A percentile compares a stretch with the other conserved stretches of the same genome.
These are phyloP conservation scores for Purpureocillium takamizusanense DNA, from an alignment of 2,329 filamentous ascomycete genomes.

Conservation along the genomic window DNA sequence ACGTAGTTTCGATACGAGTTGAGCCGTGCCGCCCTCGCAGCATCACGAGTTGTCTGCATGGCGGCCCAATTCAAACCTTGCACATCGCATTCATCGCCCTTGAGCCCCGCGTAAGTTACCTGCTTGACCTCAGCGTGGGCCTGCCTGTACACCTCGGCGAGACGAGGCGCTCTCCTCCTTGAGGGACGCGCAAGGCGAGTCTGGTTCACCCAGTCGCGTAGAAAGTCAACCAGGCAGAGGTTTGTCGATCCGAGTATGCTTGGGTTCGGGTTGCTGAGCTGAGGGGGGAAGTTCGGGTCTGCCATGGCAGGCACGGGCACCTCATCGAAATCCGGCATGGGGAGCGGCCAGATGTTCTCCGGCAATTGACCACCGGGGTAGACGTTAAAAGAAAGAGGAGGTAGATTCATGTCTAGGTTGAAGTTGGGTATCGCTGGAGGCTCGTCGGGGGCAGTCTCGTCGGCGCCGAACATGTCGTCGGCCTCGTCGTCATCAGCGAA, in stretches of 20 bases:
- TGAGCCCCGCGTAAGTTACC: constrained; percentile 35
- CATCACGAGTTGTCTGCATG: constrained; percentile 39
- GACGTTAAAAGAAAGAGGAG: not conserved
- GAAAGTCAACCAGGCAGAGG: constrained; percentile 37
- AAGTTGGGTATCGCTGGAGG: not conserved
- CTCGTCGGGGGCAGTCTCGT: not conserved
- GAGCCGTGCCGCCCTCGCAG: constrained; percentile 38
- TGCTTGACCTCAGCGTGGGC: constrained; percentile 11
- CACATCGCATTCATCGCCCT: constrained; percentile 47
- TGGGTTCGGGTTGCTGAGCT: constrained; percentile 23
- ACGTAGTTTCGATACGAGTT: constrained; percentile 49
- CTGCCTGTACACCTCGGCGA: constrained; percentile 22
- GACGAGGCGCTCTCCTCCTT: constrained; percentile 15
- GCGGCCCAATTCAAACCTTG: constrained; percentile 51
- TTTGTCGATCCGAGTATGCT: constrained; percentile 39
- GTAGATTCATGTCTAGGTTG: not conserved
- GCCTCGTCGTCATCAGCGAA: not conserved
- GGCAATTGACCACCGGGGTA: too few relatives aligned
- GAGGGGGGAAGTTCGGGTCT: constrained; percentile 7
- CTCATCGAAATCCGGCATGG: not conserved
- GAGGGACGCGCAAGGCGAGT: constrained; percentile 14
- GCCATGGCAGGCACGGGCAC: too few relatives aligned
- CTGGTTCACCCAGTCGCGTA: constrained; percentile 37
- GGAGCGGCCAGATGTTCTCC: too few relatives aligned
- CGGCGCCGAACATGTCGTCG: not conserved